phyloP scores from a whole-genome alignment of 1,284 basidiomycete genomes.

The Anthracocystis setariae region DNA sequence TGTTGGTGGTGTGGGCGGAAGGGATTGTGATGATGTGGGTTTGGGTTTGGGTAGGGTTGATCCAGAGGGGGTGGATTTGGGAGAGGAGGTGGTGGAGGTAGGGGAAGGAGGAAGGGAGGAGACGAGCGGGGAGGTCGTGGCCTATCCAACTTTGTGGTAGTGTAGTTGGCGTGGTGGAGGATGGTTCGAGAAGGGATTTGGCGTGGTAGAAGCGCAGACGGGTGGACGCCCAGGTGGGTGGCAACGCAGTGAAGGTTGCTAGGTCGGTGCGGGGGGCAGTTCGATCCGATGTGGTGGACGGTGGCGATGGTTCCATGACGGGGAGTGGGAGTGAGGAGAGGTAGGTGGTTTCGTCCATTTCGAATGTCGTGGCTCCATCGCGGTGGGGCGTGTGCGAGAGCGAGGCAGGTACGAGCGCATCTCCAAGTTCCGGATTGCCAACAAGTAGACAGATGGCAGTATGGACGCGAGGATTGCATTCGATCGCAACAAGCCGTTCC shows the following conservation, averaged over 20 bases:
- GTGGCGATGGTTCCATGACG: conserved; percentile 40
- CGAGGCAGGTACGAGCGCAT: conserved; percentile 27
- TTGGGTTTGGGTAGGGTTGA: neutral
- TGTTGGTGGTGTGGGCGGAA: neutral
- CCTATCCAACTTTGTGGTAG: conserved; percentile 67
- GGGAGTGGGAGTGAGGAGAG: conserved; percentile 36
- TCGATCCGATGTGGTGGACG: neutral
- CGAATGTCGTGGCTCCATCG: no score
- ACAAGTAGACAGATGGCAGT: conserved; percentile 69
- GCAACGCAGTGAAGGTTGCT: conserved; percentile 5
- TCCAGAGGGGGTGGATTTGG: conserved; percentile 31
- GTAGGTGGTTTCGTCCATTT: conserved; percentile 34
- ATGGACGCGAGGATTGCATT: conserved; percentile 70
- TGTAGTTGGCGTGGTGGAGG: conserved; percentile 19
- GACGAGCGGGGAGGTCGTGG: conserved; percentile 68
- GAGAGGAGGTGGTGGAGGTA: conserved; percentile 5
- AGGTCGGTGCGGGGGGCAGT: conserved; percentile 13
- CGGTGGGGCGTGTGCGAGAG: neutral
- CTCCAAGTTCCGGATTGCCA: conserved; percentile 27
- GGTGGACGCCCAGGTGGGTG: conserved; percentile 37
- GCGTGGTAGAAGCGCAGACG: conserved; percentile 25
- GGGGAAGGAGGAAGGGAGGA: conserved; percentile 49
- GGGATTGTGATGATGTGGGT: neutral
- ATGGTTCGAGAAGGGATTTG: conserved; percentile 51
- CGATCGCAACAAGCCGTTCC: conserved; percentile 69